phyloP scores from a whole-genome alignment of 2,329 filamentous ascomycete species.

The Lachnum nothofagi region DNA sequence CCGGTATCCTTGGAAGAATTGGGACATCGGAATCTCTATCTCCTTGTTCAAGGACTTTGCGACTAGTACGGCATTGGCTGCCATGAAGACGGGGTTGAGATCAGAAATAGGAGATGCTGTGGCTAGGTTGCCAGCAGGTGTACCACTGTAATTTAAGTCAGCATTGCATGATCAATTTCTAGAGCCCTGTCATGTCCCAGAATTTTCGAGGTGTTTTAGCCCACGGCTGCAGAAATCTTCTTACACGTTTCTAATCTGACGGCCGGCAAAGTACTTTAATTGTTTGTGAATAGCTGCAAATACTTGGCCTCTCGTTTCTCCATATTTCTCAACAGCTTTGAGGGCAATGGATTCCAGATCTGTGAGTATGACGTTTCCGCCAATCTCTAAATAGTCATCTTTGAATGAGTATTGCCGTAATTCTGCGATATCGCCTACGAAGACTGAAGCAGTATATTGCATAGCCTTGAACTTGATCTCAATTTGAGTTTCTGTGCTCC shows the following conservation, averaged over 20 bases:
- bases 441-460: constrained; percentile 84
- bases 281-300: constrained; percentile 92
- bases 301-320: constrained; percentile 57
- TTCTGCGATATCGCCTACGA: constrained; percentile 87
- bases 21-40: constrained; percentile 81
- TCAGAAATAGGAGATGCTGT: constrained; percentile 96
- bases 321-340: constrained; percentile 75
- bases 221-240: too few relatives aligned
- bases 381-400: constrained; percentile 80
- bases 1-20: constrained; percentile 90
- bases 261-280: constrained; percentile 86
- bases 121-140: constrained; percentile 86
- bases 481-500: constrained; percentile 95
- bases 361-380: constrained; percentile 86
- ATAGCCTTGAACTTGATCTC: constrained; percentile 97
- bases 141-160: too few relatives aligned
- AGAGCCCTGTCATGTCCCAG: too few relatives aligned
- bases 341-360: constrained; percentile 83
- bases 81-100: constrained; percentile 88
- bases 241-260: constrained; percentile 97
- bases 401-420: constrained; percentile 75
- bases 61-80: constrained; percentile 73
- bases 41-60: constrained; percentile 71
- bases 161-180: too few relatives aligned
- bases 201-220: too few relatives aligned